These are phyloP conservation scores for Aspergillus sp. DNA, from an alignment of 2,329 filamentous ascomycete species.

Conservation along the genomic window DNA sequence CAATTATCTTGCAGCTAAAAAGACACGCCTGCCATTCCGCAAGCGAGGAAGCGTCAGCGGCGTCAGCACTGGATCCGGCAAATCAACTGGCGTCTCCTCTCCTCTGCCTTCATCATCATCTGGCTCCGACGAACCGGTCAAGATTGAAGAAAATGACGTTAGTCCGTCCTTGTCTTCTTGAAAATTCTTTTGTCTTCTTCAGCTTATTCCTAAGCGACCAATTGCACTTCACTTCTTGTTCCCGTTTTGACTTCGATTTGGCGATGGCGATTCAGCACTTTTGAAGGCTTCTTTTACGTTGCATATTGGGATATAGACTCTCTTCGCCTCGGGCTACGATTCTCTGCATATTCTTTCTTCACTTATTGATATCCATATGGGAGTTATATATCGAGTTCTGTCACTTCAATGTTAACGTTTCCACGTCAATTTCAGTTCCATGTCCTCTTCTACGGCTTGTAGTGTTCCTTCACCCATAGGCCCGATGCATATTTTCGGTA, in stretches of 20 bases:
- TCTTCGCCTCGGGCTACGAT: not conserved
- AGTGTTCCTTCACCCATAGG: no score
- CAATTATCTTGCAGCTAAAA: constrained; percentile 61
- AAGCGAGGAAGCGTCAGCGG: constrained; percentile 34
- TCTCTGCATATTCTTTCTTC: not conserved
- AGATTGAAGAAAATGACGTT: not conserved
- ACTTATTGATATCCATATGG: not conserved
- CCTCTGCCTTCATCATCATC: constrained; percentile 9
- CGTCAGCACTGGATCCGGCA: constrained; percentile 32
- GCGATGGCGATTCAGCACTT: not conserved
- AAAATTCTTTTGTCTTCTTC: not conserved
- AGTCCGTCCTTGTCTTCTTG: not conserved
- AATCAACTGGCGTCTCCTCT: constrained; percentile 23
- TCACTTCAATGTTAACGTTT: not conserved
- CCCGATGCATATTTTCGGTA: no score
- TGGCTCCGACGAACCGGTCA: constrained; percentile 20
- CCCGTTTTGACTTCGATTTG: not conserved
- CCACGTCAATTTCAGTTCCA: not conserved
- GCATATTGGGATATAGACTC: not conserved
- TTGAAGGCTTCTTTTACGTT: not conserved
- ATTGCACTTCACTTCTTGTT: no score
- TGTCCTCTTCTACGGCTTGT: no score
- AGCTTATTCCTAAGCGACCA: not conserved
- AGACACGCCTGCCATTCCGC: constrained; percentile 36
- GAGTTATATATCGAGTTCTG: not conserved